Percentiles rank a stretch among this genome's conserved stretches.
phyloP scores from a whole-genome alignment of 2,329 filamentous ascomycete genomes.

The Scedosporium dehoogii region DNA sequence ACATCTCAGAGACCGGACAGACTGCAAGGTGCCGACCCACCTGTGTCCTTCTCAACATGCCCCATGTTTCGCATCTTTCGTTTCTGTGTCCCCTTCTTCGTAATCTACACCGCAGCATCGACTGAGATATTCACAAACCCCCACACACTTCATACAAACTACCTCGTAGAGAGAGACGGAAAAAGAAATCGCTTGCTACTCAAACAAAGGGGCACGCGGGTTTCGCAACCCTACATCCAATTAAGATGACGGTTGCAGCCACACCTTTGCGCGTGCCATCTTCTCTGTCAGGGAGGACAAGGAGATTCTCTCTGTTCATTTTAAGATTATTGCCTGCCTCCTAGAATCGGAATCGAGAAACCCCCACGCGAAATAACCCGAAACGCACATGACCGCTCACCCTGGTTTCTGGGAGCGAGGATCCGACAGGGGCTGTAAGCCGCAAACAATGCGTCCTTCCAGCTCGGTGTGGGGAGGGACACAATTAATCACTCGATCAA shows the following conservation, averaged over 20 bases:
- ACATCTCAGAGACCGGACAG: not conserved
- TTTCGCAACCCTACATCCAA: not conserved
- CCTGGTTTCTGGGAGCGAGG: not conserved
- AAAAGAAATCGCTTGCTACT: not conserved
- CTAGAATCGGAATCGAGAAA: not conserved
- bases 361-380: constrained; percentile 2
- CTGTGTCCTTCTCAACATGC: not conserved
- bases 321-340: not conserved
- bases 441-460: too few relatives aligned
- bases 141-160: too few relatives aligned
- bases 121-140: too few relatives aligned
- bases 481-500: not conserved
- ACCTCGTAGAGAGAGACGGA: too few relatives aligned
- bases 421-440: not conserved
- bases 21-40: not conserved
- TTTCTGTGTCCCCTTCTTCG: not conserved
- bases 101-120: too few relatives aligned
- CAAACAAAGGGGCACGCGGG: not conserved
- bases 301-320: not conserved
- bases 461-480: too few relatives aligned
- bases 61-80: not conserved
- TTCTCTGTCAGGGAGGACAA: not conserved
- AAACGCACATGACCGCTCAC: not conserved
- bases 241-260: not conserved
- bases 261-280: not conserved